phyloP scores from a whole-genome alignment of 2,329 filamentous ascomycete genomes.

The Cytospora piceae region DNA sequence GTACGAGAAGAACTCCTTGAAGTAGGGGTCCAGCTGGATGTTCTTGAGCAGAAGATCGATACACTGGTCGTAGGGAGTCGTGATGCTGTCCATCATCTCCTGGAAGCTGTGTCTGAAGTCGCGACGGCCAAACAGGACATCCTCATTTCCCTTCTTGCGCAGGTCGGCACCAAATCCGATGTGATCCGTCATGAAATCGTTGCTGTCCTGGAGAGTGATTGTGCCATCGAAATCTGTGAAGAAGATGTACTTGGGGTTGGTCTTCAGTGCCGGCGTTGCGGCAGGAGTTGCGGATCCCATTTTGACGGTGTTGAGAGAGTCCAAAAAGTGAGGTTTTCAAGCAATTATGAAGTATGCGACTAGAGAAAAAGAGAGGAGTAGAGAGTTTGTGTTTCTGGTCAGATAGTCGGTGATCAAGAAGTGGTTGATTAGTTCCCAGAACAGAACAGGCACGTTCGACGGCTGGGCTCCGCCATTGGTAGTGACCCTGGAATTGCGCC shows the following conservation, averaged over 20 bases:
- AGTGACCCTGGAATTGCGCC: not conserved
- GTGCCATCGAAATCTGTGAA: constrained; percentile 99
- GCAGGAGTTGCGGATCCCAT: constrained; percentile 47
- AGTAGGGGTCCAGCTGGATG: constrained; percentile 86
- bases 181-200: constrained; percentile 82
- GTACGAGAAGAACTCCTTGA: constrained; percentile 88
- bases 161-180: constrained; percentile 78
- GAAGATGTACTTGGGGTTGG: constrained; percentile 89
- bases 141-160: constrained; percentile 73
- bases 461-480: constrained; percentile 20
- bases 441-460: constrained; percentile 25
- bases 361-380: not conserved
- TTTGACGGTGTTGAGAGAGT: constrained; percentile 30
- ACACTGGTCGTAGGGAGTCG: constrained; percentile 79
- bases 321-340: not conserved
- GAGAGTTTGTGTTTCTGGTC: not conserved
- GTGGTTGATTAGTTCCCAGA: constrained; percentile 6
- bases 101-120: constrained; percentile 86
- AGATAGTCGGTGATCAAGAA: not conserved
- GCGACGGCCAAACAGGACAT: constrained; percentile 71
- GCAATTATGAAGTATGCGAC: not conserved
- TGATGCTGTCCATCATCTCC: constrained; percentile 89
- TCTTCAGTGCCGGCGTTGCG: constrained; percentile 62
- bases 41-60: constrained; percentile 77
- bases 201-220: constrained; percentile 74